Evolutionary conservation across 2,329 filamentous ascomycete genomes (phyloP).

Genomic region (Alternaria novae-zelandiae): DNA sequence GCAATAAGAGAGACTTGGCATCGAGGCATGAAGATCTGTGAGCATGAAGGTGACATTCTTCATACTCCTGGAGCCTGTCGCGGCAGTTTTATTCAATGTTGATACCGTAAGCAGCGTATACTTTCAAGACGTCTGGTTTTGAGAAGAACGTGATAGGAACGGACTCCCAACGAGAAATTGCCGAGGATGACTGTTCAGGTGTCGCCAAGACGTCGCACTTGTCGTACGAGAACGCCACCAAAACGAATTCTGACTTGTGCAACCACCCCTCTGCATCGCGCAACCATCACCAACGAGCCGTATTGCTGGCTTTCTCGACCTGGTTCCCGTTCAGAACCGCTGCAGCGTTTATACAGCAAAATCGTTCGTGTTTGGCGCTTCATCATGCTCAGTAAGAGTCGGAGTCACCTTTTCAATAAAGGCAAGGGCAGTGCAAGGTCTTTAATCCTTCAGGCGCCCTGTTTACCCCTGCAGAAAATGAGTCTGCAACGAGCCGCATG

Average conservation of each 20-base stretch:
- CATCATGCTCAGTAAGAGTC: neutral
- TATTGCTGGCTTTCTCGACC: neutral
- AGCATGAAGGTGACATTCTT: neutral
- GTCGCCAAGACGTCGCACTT: constrained; percentile 14
- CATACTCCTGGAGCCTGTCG: neutral
- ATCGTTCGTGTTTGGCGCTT: neutral
- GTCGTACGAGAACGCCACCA: constrained; percentile 12
- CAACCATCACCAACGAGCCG: neutral
- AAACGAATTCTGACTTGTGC: constrained; percentile 1
- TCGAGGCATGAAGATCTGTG: neutral
- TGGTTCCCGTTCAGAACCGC: neutral
- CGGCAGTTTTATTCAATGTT: neutral
- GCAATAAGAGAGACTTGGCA: neutral
- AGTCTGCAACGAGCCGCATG: constrained; percentile 12
- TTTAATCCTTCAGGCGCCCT: constrained; percentile 20
- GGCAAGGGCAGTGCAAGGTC: constrained; percentile 14
- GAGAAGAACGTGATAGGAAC: neutral
- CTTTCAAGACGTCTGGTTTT: neutral
- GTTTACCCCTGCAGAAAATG: constrained; percentile 11
- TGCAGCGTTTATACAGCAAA: neutral
- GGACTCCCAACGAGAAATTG: neutral
- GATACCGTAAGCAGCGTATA: neutral
- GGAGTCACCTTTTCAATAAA: constrained; percentile 17
- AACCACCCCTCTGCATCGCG: neutral
- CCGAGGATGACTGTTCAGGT: constrained; percentile 5